These are phyloP conservation scores for Graphilbum ipis-grandicollis DNA, from an alignment of 2,329 filamentous ascomycete species.

Conservation along the genomic window DNA sequence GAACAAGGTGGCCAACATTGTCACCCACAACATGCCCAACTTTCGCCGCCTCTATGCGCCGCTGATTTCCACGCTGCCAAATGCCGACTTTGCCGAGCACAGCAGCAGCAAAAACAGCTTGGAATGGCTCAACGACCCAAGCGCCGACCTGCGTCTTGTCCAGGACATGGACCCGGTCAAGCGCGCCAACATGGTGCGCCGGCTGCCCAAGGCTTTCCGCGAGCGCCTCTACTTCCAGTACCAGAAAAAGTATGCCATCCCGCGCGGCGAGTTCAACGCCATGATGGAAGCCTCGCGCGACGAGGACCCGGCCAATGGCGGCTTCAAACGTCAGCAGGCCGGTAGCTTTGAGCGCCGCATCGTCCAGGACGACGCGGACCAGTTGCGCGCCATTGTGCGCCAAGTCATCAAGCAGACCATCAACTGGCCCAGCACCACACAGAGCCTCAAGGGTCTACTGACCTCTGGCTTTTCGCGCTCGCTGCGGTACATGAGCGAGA, in stretches of 20 bases:
- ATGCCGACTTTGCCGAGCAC: constrained; percentile 58
- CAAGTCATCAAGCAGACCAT: constrained; percentile 75
- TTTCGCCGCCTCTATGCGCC: constrained; percentile 86
- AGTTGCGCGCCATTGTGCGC: constrained; percentile 54
- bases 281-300: constrained; percentile 69
- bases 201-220: constrained; percentile 73
- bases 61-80: constrained; percentile 76
- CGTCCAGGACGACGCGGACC: constrained; percentile 46
- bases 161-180: constrained; percentile 90
- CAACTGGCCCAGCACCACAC: constrained; percentile 76
- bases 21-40: constrained; percentile 75
- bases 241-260: constrained; percentile 76
- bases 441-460: constrained; percentile 69
- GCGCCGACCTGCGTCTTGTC: constrained; percentile 49
- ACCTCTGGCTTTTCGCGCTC: constrained; percentile 59
- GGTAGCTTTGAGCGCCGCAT: constrained; percentile 79
- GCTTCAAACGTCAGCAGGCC: constrained; percentile 58
- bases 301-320: constrained; percentile 36
- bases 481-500: constrained; percentile 66
- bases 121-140: constrained; percentile 46
- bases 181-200: constrained; percentile 89
- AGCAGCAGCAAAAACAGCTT: constrained; percentile 35
- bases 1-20: constrained; percentile 85
- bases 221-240: constrained; percentile 89
- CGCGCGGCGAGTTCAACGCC: constrained; percentile 62